Evolutionary conservation across 2,329 filamentous ascomycete genomes (phyloP).

Genomic region (Colletotrichum shisoi): DNA sequence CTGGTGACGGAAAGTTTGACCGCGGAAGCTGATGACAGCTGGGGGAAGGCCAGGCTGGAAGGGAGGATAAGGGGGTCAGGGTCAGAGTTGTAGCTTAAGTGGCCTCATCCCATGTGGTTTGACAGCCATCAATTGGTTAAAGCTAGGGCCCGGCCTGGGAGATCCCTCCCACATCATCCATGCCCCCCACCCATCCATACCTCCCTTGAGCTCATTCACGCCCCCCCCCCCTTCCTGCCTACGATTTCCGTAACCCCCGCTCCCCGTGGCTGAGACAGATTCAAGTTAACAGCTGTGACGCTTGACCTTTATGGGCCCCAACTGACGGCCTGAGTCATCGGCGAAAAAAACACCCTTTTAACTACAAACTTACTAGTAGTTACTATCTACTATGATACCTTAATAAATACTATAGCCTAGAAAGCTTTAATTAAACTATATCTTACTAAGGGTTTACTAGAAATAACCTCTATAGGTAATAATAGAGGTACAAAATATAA

Average conservation of each 20-base stretch:
- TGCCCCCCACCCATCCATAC: not conserved
- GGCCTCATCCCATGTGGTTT: conserved; percentile 46
- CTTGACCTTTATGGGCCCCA: no score
- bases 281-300: no score
- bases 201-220: conserved; percentile 19
- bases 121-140: conserved; percentile 35
- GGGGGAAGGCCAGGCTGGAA: conserved; percentile 37
- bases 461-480: no score
- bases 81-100: conserved; percentile 52
- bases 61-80: conserved; percentile 38
- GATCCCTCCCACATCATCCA: conserved; percentile 10
- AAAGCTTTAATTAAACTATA: no score
- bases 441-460: no score
- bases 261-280: conserved; percentile 7
- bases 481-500: no score
- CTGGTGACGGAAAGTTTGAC: conserved; percentile 36
- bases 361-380: no score
- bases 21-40: conserved; percentile 39
- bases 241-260: conserved; percentile 20
- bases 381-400: no score
- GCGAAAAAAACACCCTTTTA: no score
- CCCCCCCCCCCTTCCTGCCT: conserved; percentile 23
- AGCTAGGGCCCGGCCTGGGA: conserved; percentile 28
- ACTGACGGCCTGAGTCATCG: no score
- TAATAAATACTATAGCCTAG: no score